phyloP scores from a whole-genome alignment of 2,329 filamentous ascomycete species.

The Truncatella angustata region DNA sequence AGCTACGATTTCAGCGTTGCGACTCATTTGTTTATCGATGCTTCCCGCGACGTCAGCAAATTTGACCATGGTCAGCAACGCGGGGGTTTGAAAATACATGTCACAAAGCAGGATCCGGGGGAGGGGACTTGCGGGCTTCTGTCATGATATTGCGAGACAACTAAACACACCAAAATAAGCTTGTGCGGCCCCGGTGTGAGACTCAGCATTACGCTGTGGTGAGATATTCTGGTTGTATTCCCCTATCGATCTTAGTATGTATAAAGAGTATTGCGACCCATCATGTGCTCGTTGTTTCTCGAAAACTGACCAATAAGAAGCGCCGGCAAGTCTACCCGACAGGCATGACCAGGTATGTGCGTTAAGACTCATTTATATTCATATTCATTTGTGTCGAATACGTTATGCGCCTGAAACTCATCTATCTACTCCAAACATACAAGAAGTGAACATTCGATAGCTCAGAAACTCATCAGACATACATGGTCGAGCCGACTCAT shows the following conservation, averaged over 20 bases:
- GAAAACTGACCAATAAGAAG: not conserved
- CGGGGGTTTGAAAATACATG: not conserved
- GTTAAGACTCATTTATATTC: not conserved
- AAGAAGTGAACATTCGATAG: too few species aligned
- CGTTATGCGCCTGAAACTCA: not conserved
- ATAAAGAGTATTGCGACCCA: not conserved
- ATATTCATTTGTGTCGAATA: not conserved
- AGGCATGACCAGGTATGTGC: not conserved
- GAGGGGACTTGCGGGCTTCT: not conserved
- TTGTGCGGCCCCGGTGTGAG: slow-evolving; percentile 8
- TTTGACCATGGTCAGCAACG: slow-evolving; percentile 2
- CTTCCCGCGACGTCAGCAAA: not conserved
- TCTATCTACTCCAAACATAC: not conserved
- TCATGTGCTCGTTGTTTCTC: not conserved
- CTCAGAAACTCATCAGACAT: too few species aligned
- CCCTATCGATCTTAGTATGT: not conserved
- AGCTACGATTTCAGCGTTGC: not conserved
- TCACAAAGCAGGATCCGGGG: not conserved
- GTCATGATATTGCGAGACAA: not conserved
- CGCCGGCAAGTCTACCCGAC: slow-evolving; percentile 2
- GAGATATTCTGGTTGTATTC: not conserved
- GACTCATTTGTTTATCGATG: not conserved
- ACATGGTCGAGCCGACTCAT: too few species aligned
- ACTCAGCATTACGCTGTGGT: slow-evolving; percentile 3
- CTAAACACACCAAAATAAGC: slow-evolving; percentile 1